These are phyloP conservation scores for Aspergillus asperescens DNA, from an alignment of 495 filamentous ascomycete species.

Conservation along the genomic window DNA sequence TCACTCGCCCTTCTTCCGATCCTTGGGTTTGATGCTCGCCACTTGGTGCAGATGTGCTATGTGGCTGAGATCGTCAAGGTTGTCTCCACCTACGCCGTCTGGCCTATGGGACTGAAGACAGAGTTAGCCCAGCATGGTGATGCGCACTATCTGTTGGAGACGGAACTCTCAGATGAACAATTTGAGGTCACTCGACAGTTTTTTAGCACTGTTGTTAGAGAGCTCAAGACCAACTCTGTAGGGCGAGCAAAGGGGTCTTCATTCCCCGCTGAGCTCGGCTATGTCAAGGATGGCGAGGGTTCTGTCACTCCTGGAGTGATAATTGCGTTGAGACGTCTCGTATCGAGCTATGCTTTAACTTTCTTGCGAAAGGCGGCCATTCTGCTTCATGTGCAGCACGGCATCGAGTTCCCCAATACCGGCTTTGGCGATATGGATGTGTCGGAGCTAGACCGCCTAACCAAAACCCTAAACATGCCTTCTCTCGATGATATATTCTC, in stretches of 20 bases:
- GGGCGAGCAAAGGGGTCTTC: conserved; percentile 40
- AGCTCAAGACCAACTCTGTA: conserved; percentile 42
- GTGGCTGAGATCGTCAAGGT: conserved; percentile 87
- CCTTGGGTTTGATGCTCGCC: conserved; percentile 68
- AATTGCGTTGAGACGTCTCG: conserved; percentile 45
- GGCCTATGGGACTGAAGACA: conserved; percentile 39
- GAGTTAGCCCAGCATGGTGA: conserved; percentile 34
- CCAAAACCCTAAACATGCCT: conserved; percentile 67
- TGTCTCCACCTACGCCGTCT: conserved; percentile 41
- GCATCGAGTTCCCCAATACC: conserved; percentile 77
- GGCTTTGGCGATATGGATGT: conserved; percentile 58
- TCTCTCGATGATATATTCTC: conserved; percentile 72
- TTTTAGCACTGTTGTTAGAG: conserved; percentile 38
- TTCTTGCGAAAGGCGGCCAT: conserved; percentile 85
- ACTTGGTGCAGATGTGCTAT: conserved; percentile 85
- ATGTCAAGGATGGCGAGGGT: conserved; percentile 41
- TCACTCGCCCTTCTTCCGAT: conserved; percentile 66
- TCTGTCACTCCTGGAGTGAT: conserved; percentile 36
- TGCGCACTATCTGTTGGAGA: conserved; percentile 22
- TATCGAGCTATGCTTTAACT: conserved; percentile 76
- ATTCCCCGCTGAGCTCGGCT: conserved; percentile 39
- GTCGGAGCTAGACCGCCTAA: conserved; percentile 78
- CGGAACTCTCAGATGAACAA: conserved; percentile 28
- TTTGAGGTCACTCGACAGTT: conserved; percentile 33
- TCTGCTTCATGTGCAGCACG: conserved; percentile 80